A percentile compares a stretch with the other conserved stretches of the same genome.
Evolutionary conservation across 2,329 filamentous ascomycete genomes (phyloP).

Genomic region (Colletotrichum shisoi): DNA sequence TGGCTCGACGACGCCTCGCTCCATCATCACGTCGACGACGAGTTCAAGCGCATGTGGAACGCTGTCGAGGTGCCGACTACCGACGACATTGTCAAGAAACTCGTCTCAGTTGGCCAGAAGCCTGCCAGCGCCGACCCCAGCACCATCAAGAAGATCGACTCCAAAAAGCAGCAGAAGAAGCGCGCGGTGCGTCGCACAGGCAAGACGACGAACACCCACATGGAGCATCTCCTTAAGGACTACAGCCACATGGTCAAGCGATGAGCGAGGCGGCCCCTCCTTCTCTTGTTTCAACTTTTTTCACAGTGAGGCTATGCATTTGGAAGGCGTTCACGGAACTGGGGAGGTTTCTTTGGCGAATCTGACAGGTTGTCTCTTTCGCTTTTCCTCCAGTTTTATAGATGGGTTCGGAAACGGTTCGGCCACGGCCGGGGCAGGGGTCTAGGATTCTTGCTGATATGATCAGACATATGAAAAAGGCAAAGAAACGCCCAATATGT

Average conservation of each 20-base stretch:
- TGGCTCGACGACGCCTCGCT: constrained; percentile 88
- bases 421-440: constrained; percentile 10
- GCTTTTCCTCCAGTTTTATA: constrained; percentile 29
- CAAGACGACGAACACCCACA: constrained; percentile 88
- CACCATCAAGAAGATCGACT: constrained; percentile 60
- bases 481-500: not conserved
- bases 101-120: constrained; percentile 80
- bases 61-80: constrained; percentile 78
- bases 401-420: constrained; percentile 2
- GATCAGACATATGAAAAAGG: not conserved
- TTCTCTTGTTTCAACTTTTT: too few relatives aligned
- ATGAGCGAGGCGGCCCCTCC: constrained; percentile 41
- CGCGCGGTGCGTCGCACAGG: constrained; percentile 70
- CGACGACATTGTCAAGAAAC: constrained; percentile 78
- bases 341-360: not conserved
- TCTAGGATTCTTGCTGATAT: not conserved
- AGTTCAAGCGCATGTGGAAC: constrained; percentile 86
- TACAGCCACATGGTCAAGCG: constrained; percentile 60
- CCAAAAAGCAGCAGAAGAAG: constrained; percentile 78
- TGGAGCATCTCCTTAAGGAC: constrained; percentile 82
- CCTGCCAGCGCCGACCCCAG: constrained; percentile 82
- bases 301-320: constrained; percentile 20
- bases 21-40: constrained; percentile 76
- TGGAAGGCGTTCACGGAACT: constrained; percentile 22
- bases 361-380: constrained; percentile 18